Base-by-base conservation (phyloP, 2,329 filamentous ascomycete species). In the Sphaerulina populicola region DNA sequence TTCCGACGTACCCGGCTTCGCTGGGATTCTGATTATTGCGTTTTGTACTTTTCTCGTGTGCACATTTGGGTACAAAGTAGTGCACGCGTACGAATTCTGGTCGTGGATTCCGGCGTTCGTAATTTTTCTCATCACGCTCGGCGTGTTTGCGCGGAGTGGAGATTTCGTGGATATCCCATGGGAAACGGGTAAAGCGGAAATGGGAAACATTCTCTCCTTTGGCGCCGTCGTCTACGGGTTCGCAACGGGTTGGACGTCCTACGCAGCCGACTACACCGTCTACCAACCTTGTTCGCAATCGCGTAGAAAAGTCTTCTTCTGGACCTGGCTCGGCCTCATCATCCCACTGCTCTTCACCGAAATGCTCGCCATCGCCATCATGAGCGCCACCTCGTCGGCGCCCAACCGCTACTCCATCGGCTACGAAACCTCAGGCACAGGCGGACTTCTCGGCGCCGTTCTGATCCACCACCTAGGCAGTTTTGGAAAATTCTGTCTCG, bases 201-300 rank as follows among this genome's bases (percentile, higher is more conserved):
- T 83, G 49, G 78, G 83, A 51, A 64, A 72, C 49, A 68, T 83
- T 37, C 73, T 93, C 41, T 82, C 80, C 51, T 85, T 85, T 62
- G 77, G 81, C 40, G 76, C 82, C 10, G 77, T 82, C 14, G 73
- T 89, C 31, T 83, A 80, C 66, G 79, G 83, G 36, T 83, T 85
- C 63, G 76, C 82, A 14, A 82, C 85, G 1, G 79, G 86, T 50
- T 93, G 87, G 86, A 81, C 83, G 1, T 78, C 78, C 6, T 86
- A 83, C 53, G 85, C 86, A 0, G 82, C 85, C 7, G 86, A 91
- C 64, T 91, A 89, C 67, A 88, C 84, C 18, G 84, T 88, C 45
- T 90, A 90, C 68, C 86, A 89, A 61, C 85, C 85, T 0, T 71
- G 74, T 2, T 74, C 69, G 21, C 80, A 80, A 37, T 77, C 77